Conservation (phyloP, 2,329 filamentous ascomycete genomes). For the Sclerotinia minor region DNA sequence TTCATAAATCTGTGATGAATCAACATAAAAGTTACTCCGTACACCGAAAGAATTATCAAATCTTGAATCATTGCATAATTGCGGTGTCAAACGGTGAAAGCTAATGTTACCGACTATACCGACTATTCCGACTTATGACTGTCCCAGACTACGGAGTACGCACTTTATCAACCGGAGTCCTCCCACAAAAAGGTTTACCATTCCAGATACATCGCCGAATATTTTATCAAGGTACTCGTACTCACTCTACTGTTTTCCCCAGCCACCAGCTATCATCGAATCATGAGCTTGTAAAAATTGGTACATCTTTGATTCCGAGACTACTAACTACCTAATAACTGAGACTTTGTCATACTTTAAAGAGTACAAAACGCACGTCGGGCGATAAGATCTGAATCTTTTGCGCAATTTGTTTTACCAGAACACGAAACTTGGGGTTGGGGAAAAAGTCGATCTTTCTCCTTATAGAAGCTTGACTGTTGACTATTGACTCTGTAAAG, state of each 20-base stretch:
- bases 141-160: background rate
- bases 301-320: background rate
- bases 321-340: slow-evolving; percentile 2
- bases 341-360: slow-evolving; percentile 2
- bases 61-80: slow-evolving; percentile 1
- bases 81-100: background rate
- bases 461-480: background rate
- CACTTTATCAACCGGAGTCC: background rate
- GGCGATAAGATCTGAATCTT: slow-evolving; percentile 9
- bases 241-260: background rate
- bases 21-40: background rate
- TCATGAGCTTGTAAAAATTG: background rate
- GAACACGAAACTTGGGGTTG: background rate
- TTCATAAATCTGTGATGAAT: no score
- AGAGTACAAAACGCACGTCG: background rate
- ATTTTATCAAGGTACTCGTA: background rate
- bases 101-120: background rate
- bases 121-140: background rate
- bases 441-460: background rate
- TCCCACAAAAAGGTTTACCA: background rate
- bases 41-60: background rate
- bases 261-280: slow-evolving; percentile 4
- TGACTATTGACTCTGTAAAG: no score
- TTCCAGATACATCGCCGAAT: background rate
- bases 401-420: background rate